These are phyloP conservation scores for Liquidambar formosana DNA, from an alignment of 164 flowering plant species.

Conservation along the genomic window DNA sequence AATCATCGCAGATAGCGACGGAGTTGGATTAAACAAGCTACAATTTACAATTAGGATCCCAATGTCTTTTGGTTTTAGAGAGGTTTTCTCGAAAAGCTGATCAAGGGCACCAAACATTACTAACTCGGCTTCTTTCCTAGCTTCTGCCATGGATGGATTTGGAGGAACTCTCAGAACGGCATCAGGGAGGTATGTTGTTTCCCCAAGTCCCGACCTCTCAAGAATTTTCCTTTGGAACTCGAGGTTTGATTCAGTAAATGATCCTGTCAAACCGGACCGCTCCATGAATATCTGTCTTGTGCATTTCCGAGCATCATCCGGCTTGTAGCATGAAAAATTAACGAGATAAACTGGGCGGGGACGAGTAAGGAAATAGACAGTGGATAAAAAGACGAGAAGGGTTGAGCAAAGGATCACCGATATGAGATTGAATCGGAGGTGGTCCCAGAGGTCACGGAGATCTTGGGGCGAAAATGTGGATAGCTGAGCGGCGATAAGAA, in stretches of 20 bases:
- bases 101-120: slow-evolving; percentile 86
- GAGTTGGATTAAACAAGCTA: slow-evolving; percentile 83
- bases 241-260: slow-evolving; percentile 54
- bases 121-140: slow-evolving; percentile 68
- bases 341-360: slow-evolving; percentile 82
- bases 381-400: slow-evolving; percentile 63
- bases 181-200: slow-evolving; percentile 67
- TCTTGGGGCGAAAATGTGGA: slow-evolving; percentile 44
- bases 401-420: slow-evolving; percentile 46
- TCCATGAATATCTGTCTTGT: slow-evolving; percentile 68
- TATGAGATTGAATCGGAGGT: slow-evolving; percentile 48
- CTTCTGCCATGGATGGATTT: slow-evolving; percentile 78
- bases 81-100: slow-evolving; percentile 60
- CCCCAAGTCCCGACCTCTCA: slow-evolving; percentile 80
- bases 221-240: slow-evolving; percentile 70
- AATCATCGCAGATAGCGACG: slow-evolving; percentile 80
- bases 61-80: slow-evolving; percentile 64
- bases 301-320: slow-evolving; percentile 69
- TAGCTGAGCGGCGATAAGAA: slow-evolving; percentile 40
- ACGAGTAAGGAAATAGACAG: slow-evolving; percentile 72
- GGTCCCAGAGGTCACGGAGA: slow-evolving; percentile 52
- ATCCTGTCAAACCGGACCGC: slow-evolving; percentile 41
- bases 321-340: slow-evolving; percentile 75
- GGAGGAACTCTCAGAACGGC: slow-evolving; percentile 78
- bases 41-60: slow-evolving; percentile 75